phyloP scores from a whole-genome alignment of 306 rosid species.

The Arachis hypogaea region DNA sequence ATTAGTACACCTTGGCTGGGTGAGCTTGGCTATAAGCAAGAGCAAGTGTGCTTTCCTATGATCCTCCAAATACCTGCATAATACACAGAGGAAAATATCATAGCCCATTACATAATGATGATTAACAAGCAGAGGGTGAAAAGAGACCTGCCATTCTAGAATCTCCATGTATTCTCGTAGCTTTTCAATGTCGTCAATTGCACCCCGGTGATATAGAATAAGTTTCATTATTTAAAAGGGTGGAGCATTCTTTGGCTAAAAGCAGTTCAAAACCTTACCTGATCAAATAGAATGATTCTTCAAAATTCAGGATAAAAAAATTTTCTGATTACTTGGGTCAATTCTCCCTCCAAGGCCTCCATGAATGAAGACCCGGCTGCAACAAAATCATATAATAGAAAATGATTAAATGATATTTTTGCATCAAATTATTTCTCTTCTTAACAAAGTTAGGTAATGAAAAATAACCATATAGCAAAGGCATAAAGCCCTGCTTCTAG shows the following conservation, averaged over 20 bases:
- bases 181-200: conserved; percentile 86
- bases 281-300: conserved; percentile 82
- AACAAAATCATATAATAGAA: conserved; percentile 38
- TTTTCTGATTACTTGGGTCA: conserved; percentile 66
- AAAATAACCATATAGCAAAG: too few relatives aligned
- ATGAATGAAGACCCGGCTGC: conserved; percentile 90
- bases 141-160: too few relatives aligned
- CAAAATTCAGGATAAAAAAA: conserved; percentile 87
- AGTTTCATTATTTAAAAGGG: conserved; percentile 24
- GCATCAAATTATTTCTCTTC: too few relatives aligned
- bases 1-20: too few relatives aligned
- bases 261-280: conserved; percentile 47
- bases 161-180: conserved; percentile 74
- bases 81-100: conserved; percentile 36
- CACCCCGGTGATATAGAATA: conserved; percentile 66
- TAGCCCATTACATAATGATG: conserved; percentile 23
- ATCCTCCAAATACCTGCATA: conserved; percentile 90
- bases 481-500: background rate
- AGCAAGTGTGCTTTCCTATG: conserved; percentile 27
- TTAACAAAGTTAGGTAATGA: too few relatives aligned
- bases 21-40: too few relatives aligned
- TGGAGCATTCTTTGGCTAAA: conserved; percentile 2
- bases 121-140: background rate
- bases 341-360: conserved; percentile 99
- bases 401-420: conserved; percentile 8